These are phyloP conservation scores for Diaporthe citrichinensis DNA, from an alignment of 2,329 filamentous ascomycete genomes.

Conservation along the genomic window DNA sequence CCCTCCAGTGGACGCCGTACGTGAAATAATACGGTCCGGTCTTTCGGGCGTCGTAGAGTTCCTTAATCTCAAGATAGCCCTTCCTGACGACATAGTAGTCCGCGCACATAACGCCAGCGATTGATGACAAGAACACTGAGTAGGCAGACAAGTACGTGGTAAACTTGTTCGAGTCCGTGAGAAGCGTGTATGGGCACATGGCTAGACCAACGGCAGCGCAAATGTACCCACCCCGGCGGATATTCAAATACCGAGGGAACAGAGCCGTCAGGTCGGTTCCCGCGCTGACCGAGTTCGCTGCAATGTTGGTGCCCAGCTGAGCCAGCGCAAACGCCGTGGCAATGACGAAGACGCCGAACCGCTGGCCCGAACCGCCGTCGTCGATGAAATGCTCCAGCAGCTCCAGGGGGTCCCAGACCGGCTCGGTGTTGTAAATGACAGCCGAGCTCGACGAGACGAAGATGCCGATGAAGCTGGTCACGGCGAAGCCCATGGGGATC, in stretches of 20 bases:
- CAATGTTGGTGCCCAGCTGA: slow-evolving; percentile 89
- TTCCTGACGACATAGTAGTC: slow-evolving; percentile 91
- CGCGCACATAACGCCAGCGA: slow-evolving; percentile 89
- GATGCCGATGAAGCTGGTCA: slow-evolving; percentile 90
- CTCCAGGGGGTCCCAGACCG: slow-evolving; percentile 81
- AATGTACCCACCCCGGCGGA: slow-evolving; percentile 88
- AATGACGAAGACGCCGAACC: slow-evolving; percentile 84
- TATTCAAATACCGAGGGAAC: slow-evolving; percentile 84
- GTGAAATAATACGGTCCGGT: slow-evolving; percentile 81
- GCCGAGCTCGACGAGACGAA: slow-evolving; percentile 81
- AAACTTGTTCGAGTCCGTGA: slow-evolving; percentile 83
- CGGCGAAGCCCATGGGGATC: slow-evolving; percentile 78
- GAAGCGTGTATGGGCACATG: slow-evolving; percentile 89
- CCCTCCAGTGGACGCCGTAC: slow-evolving; percentile 84
- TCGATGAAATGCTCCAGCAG: slow-evolving; percentile 78
- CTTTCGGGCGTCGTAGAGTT: slow-evolving; percentile 81
- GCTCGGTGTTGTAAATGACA: slow-evolving; percentile 73
- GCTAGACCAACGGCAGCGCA: slow-evolving; percentile 84
- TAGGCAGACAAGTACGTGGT: slow-evolving; percentile 93
- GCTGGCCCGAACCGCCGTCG: slow-evolving; percentile 76
- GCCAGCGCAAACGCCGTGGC: slow-evolving; percentile 80
- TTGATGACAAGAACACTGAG: slow-evolving; percentile 93
- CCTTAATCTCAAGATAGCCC: slow-evolving; percentile 83
- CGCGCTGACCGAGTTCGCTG: slow-evolving; percentile 87
- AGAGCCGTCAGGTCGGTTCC: slow-evolving; percentile 87